Evolutionary conservation across 139 green algal genomes (phyloP).

Genomic region (Desmodesmus armatus): DNA sequence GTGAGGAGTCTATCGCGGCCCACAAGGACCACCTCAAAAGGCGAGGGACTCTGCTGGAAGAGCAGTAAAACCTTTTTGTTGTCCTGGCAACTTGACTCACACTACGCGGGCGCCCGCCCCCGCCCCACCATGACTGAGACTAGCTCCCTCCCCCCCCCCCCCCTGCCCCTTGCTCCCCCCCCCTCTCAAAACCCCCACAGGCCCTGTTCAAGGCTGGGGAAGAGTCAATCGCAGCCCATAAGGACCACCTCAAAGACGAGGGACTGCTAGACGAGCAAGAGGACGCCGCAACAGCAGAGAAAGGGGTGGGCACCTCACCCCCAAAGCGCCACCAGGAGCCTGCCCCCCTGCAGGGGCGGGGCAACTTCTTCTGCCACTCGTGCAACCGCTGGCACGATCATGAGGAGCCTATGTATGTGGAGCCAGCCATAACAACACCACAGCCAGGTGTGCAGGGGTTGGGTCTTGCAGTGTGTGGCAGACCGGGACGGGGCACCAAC

Average conservation of each 20-base stretch:
- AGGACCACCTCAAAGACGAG: slow-evolving; percentile 2
- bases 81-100: background rate
- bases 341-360: background rate
- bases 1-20: too few relatives aligned
- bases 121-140: too few relatives aligned
- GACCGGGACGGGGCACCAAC: background rate
- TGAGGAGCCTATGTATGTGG: too few relatives aligned
- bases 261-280: background rate
- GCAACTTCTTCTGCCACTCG: too few relatives aligned
- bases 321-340: background rate
- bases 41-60: too few relatives aligned
- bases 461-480: background rate
- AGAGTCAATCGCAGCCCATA: background rate
- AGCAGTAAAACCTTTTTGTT: too few relatives aligned
- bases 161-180: background rate
- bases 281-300: background rate
- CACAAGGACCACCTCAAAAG: too few relatives aligned
- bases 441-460: too few relatives aligned
- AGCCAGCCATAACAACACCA: too few relatives aligned
- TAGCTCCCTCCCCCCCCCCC: too few relatives aligned
- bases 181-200: too few relatives aligned
- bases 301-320: background rate
- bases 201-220: slow-evolving; percentile 4
- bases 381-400: too few relatives aligned
- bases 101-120: background rate